Evolutionary conservation across 2,329 filamentous ascomycete genomes (phyloP).

Genomic region (Fusarium decemcellulare): DNA sequence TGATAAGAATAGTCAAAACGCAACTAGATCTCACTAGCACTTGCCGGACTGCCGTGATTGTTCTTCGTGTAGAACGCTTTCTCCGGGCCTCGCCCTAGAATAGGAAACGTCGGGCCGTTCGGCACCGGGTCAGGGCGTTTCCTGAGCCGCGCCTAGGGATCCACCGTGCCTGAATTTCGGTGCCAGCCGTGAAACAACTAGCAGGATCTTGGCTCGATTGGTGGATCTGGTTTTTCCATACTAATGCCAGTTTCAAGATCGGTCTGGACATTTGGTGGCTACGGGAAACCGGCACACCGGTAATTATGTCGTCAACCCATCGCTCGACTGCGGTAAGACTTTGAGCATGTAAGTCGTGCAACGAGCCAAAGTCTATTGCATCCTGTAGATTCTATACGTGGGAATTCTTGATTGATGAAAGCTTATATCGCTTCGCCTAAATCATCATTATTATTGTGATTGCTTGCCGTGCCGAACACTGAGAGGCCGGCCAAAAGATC

Average conservation of each 20-base stretch:
- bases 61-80: conserved; percentile 1
- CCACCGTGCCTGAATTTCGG: conserved; percentile 21
- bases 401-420: no score
- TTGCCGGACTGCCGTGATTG: conserved; percentile 28
- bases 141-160: background rate
- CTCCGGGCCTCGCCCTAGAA: conserved; percentile 1
- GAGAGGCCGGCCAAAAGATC: no score
- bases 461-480: no score
- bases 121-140: conserved; percentile 2
- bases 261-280: background rate
- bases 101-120: conserved; percentile 23
- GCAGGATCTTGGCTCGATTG: conserved; percentile 14
- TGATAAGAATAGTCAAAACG: background rate
- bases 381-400: no score
- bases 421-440: no score
- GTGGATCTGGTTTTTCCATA: conserved; percentile 31
- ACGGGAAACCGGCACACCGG: conserved; percentile 27
- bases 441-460: no score
- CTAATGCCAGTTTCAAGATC: conserved; percentile 26
- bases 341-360: no score
- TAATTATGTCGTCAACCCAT: background rate
- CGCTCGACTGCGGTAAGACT: no score
- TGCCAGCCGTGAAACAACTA: background rate
- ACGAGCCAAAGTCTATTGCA: no score
- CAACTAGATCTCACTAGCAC: background rate